A percentile compares a stretch with the other conserved stretches of the same genome.
These are phyloP conservation scores for Rhodotorula babjevae DNA, from an alignment of 768 basidiomycete genomes.

Conservation along the genomic window DNA sequence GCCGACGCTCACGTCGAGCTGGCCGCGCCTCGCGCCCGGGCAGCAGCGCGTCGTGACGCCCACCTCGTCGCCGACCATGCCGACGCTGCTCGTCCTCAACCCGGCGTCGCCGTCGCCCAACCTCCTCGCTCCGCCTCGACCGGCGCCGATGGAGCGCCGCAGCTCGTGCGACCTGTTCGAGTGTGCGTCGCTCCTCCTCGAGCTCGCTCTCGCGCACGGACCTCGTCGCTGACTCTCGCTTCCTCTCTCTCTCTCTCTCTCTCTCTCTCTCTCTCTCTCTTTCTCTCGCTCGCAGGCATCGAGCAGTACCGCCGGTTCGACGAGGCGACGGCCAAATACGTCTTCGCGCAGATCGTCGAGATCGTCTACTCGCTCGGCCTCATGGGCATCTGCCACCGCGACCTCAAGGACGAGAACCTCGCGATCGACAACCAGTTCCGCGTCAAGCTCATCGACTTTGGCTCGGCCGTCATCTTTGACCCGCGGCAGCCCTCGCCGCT, in stretches of 20 bases:
- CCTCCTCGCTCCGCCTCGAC: conserved; percentile 25
- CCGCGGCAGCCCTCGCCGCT: conserved; percentile 60
- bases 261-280: too few relatives aligned
- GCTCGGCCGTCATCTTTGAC: conserved; percentile 74
- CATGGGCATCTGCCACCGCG: conserved; percentile 48
- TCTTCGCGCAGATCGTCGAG: conserved; percentile 83
- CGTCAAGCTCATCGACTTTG: conserved; percentile 96
- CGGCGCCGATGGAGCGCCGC: conserved; percentile 56
- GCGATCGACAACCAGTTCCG: conserved; percentile 46
- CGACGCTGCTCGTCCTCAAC: conserved; percentile 22
- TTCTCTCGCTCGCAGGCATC: conserved; percentile 49
- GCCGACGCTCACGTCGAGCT: neutral
- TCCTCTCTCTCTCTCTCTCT: too few relatives aligned
- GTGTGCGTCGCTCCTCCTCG: conserved; percentile 48
- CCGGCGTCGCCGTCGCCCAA: conserved; percentile 13
- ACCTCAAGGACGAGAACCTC: conserved; percentile 53
- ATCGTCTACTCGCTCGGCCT: conserved; percentile 67
- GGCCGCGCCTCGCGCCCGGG: conserved; percentile 1
- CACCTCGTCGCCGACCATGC: conserved; percentile 29
- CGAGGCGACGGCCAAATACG: conserved; percentile 70
- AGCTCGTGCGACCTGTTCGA: conserved; percentile 90
- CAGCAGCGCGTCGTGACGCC: conserved; percentile 4
- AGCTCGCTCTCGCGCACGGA: neutral
- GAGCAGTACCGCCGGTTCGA: conserved; percentile 78
- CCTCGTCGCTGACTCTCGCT: too few relatives aligned